Base-by-base conservation (phyloP, 2,329 filamentous ascomycete genomes). In the Aspergillus fijiensis region DNA sequence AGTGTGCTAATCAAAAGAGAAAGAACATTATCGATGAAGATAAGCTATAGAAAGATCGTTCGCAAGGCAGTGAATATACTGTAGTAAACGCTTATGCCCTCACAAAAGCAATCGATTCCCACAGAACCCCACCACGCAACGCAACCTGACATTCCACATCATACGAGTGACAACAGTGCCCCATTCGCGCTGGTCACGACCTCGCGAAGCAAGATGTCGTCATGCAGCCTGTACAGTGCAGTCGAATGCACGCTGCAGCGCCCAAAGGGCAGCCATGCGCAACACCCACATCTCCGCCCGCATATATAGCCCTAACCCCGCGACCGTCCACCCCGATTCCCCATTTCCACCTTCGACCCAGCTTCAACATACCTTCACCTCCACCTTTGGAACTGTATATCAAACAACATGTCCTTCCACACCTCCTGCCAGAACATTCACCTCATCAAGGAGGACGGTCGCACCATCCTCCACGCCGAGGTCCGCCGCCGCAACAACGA, bases 321-420 rank as follows among this genome's bases (percentile, higher is more conserved):
- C 39, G 39, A 7, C 16, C 14, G 2, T 45, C 39, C 3, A 45
- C 16, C 14, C 10, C 6, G 3, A 19, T 14, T n/a, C 2, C 16
- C 9, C 5, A 16, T 9, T 19, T 45, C 39, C 5, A 7, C 16
- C 12, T 4, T 16, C 33, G 33, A 27, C 12, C 3, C 10, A 35
- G 7, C 10, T 4, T 14, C 33, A 35, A 29, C 33, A 2, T 35
- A 4, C 33, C 33, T 0, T 35, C 14, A 35, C 33, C 12, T 19
- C 39, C n/a, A 45, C 2, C 16, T n/a, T 14, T 19, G 1, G n/a
- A 12, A 19, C 3, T 7, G 12, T 16, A 45, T 4, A 4, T 4
- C 27, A 31, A n/a, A 14, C 10, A 56, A 42, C 14, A 65, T 65
- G 64, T 63, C 64, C 12, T 65, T 65, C 59, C 64, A 65, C 58